A percentile compares a stretch with the other conserved stretches of the same genome.
Conservation (phyloP, 768 basidiomycete genomes). For the Xanthoconium stramineum region DNA sequence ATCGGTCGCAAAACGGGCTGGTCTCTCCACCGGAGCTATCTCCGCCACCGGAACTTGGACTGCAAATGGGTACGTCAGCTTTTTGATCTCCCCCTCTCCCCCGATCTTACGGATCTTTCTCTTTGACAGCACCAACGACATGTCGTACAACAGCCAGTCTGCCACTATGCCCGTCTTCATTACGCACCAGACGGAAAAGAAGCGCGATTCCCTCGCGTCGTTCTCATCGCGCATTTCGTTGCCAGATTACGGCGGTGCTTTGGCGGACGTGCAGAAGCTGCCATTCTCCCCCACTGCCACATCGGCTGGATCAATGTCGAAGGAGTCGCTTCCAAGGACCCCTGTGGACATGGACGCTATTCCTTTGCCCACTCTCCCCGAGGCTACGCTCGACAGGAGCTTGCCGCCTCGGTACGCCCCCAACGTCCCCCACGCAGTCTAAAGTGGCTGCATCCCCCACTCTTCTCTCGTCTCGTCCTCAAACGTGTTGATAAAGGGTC, state of each 20-base stretch:
- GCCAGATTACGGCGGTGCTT: slow-evolving; percentile 37
- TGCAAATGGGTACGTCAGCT: slow-evolving; percentile 25
- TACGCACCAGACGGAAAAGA: slow-evolving; percentile 41
- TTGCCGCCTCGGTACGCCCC: slow-evolving; percentile 24
- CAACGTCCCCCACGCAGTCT: slow-evolving; percentile 20
- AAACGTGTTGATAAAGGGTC: background rate
- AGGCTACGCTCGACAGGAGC: slow-evolving; percentile 11
- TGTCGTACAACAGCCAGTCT: slow-evolving; percentile 19
- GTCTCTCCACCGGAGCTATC: slow-evolving; percentile 27
- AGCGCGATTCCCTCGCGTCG: slow-evolving; percentile 48
- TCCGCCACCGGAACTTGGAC: slow-evolving; percentile 25
- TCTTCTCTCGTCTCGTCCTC: background rate
- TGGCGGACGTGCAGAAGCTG: slow-evolving; percentile 25
- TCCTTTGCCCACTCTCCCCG: slow-evolving; percentile 18
- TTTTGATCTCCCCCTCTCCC: background rate
- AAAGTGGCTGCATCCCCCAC: background rate
- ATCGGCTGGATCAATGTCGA: slow-evolving; percentile 22
- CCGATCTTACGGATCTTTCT: background rate
- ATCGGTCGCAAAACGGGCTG: slow-evolving; percentile 37
- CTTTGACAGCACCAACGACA: slow-evolving; percentile 20
- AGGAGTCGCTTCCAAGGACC: slow-evolving; percentile 23
- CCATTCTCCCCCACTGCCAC: slow-evolving; percentile 23
- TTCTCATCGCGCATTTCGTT: slow-evolving; percentile 44
- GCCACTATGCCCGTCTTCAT: slow-evolving; percentile 44
- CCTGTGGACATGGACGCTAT: slow-evolving; percentile 19